A percentile compares a stretch with the other conserved stretches of the same genome.
phyloP scores from a whole-genome alignment of 2,329 filamentous ascomycete species.

The Colletotrichum nymphaeae region DNA sequence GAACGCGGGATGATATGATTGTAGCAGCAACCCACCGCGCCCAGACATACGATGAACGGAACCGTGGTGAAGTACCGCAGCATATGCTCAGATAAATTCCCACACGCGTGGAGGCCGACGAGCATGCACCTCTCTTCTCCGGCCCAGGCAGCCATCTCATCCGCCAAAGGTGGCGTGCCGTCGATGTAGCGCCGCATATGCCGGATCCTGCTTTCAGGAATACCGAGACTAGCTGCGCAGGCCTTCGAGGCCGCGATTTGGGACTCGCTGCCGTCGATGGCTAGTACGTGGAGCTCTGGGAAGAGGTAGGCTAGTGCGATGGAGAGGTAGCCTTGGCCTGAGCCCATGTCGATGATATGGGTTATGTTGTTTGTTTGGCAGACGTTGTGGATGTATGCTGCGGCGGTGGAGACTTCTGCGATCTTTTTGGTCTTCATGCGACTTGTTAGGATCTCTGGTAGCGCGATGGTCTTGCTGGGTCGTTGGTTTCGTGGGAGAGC shows the following conservation, averaged over 20 bases:
- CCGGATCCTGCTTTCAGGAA: constrained; percentile 38
- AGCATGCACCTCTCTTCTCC: constrained; percentile 43
- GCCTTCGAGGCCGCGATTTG: constrained; percentile 43
- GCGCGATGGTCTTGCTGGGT: constrained; percentile 14
- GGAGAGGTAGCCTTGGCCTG: constrained; percentile 46
- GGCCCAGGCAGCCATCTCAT: constrained; percentile 43
- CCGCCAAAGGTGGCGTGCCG: constrained; percentile 37
- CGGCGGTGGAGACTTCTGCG: constrained; percentile 43
- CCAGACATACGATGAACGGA: constrained; percentile 39
- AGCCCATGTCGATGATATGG: constrained; percentile 39
- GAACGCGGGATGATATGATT: constrained; percentile 47
- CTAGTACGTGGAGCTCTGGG: constrained; percentile 41
- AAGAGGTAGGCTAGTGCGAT: constrained; percentile 43
- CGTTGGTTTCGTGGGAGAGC: constrained; percentile 38
- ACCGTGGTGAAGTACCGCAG: constrained; percentile 42
- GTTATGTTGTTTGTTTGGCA: constrained; percentile 41
- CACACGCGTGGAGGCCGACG: constrained; percentile 47
- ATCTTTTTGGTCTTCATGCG: constrained; percentile 47
- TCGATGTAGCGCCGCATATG: constrained; percentile 45
- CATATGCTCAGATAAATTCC: constrained; percentile 48
- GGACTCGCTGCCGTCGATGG: constrained; percentile 46
- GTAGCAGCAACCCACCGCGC: constrained; percentile 47
- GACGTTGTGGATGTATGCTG: constrained; percentile 40
- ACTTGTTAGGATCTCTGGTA: constrained; percentile 39
- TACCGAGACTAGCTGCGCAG: constrained; percentile 39